These are phyloP conservation scores for Retiboletus flavoniger DNA, from an alignment of 1,284 basidiomycete genomes.

Conservation along the genomic window DNA sequence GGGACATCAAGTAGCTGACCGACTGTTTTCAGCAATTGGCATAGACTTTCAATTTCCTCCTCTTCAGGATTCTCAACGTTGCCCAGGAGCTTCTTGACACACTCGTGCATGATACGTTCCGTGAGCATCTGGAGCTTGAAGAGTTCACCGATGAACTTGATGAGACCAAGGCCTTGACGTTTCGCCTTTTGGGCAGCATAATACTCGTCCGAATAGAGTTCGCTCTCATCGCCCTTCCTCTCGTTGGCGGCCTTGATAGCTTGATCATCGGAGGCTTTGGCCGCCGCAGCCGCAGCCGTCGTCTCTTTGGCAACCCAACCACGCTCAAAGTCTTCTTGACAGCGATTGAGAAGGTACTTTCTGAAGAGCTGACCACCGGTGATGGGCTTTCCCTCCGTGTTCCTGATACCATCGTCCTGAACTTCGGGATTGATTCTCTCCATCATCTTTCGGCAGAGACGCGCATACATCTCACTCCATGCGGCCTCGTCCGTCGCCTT, in stretches of 20 bases:
- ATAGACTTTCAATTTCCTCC: slow-evolving; percentile 95
- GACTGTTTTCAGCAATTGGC: slow-evolving; percentile 89
- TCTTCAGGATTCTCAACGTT: slow-evolving; percentile 95
- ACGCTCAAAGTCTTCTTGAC: slow-evolving; percentile 94
- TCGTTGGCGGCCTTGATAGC: slow-evolving; percentile 64
- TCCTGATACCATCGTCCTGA: slow-evolving; percentile 81
- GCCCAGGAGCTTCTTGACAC: slow-evolving; percentile 90
- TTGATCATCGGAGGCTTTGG: slow-evolving; percentile 58
- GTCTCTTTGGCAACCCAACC: slow-evolving; percentile 79
- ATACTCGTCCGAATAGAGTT: slow-evolving; percentile 93
- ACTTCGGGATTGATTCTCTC: slow-evolving; percentile 84
- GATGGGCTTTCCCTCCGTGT: slow-evolving; percentile 78
- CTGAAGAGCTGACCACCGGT: slow-evolving; percentile 92
- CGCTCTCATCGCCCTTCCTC: slow-evolving; percentile 54
- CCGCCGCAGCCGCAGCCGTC: slow-evolving; percentile 57
- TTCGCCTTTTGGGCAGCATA: slow-evolving; percentile 97
- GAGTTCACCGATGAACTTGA: slow-evolving; percentile 96
- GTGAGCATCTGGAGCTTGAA: slow-evolving; percentile 97
- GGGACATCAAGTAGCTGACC: slow-evolving; percentile 78
- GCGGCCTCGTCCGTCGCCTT: slow-evolving; percentile 95
- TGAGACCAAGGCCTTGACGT: slow-evolving; percentile 93
- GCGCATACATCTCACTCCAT: slow-evolving; percentile 97
- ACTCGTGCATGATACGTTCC: slow-evolving; percentile 94
- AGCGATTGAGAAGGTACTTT: slow-evolving; percentile 89
- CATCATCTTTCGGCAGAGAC: slow-evolving; percentile 92